Percentiles rank a stretch among this genome's conserved stretches.
Conservation (phyloP, 805 yeast genomes). For the Pichia rugopelliculosa region DNA sequence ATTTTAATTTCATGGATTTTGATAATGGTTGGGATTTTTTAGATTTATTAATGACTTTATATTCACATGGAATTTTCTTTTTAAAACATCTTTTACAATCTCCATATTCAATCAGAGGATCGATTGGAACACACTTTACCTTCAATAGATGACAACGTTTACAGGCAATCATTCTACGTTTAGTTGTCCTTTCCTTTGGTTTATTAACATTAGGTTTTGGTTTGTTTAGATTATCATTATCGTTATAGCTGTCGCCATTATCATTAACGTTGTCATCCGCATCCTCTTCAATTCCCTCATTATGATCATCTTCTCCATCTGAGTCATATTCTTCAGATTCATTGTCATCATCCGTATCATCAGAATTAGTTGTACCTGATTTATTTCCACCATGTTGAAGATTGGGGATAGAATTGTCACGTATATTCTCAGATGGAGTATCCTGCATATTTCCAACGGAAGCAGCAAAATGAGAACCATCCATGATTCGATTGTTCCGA, state of each 20-base stretch:
- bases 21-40: conserved; percentile 18
- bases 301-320: not conserved
- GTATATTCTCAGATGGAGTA: not conserved
- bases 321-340: not conserved
- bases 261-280: not conserved
- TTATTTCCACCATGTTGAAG: not conserved
- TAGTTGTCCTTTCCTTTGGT: conserved; percentile 3
- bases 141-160: conserved; percentile 75
- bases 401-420: too few species aligned
- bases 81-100: conserved; percentile 72
- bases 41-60: conserved; percentile 51
- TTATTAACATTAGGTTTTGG: not conserved
- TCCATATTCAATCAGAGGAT: conserved; percentile 46
- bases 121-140: conserved; percentile 76
- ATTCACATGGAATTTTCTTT: conserved; percentile 55
- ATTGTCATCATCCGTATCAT: not conserved
- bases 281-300: not conserved
- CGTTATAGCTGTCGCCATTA: not conserved
- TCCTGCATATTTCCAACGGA: not conserved
- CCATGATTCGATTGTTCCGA: not conserved
- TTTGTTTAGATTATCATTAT: not conserved
- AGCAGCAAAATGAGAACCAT: not conserved
- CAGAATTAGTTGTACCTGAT: not conserved
- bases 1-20: conserved; percentile 16
- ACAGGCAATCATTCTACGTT: conserved; percentile 51